phyloP scores from a whole-genome alignment of 768 basidiomycete genomes.

The Lentinula boryana region DNA sequence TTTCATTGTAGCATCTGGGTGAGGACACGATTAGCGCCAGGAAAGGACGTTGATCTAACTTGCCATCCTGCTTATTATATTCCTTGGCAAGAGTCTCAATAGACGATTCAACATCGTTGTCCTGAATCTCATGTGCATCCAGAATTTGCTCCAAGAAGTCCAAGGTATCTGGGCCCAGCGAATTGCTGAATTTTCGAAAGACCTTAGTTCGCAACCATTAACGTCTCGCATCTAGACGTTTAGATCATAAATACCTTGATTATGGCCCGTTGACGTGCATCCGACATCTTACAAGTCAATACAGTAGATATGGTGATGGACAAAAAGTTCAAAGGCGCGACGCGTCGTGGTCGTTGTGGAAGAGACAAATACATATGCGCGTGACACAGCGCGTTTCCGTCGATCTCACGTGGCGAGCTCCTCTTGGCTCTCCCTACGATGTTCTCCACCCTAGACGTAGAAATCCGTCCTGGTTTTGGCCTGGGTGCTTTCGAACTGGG shows the following conservation, averaged over 20 bases:
- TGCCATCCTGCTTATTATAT: conserved; percentile 88
- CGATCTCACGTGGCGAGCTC: not conserved
- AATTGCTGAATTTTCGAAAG: conserved; percentile 85
- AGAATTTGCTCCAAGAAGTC: conserved; percentile 68
- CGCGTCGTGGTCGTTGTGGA: conserved; percentile 6
- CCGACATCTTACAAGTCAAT: conserved; percentile 28
- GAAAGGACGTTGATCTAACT: conserved; percentile 9
- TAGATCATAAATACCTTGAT: conserved; percentile 31
- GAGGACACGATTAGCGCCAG: not conserved
- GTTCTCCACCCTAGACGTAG: conserved; percentile 68
- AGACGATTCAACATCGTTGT: conserved; percentile 66
- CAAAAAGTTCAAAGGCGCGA: not conserved
- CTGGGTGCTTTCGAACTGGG: conserved; percentile 78
- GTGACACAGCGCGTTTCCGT: not conserved
- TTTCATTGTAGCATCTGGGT: conserved; percentile 74
- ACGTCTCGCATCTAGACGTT: not conserved
- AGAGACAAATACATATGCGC: not conserved
- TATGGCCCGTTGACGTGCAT: conserved; percentile 40
- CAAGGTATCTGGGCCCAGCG: conserved; percentile 74
- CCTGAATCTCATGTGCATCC: conserved; percentile 62
- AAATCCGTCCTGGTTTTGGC: conserved; percentile 69
- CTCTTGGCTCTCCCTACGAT: conserved; percentile 23
- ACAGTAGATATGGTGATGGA: conserved; percentile 3
- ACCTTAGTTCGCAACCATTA: conserved; percentile 38
- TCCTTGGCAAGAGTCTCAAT: conserved; percentile 79